phyloP scores from a whole-genome alignment of 176 grass and related monocot species.

The Cymbopogon citratus region DNA sequence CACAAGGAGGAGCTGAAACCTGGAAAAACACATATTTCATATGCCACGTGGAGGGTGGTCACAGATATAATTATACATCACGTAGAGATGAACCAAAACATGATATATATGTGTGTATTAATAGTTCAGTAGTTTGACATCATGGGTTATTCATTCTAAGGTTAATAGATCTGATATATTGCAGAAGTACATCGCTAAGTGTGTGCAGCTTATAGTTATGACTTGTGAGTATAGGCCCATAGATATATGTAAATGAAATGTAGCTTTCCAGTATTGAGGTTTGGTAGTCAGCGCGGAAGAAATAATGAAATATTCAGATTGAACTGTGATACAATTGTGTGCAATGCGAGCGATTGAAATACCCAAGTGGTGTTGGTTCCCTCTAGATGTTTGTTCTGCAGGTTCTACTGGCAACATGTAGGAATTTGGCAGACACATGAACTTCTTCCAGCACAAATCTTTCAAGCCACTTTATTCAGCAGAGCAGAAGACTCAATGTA shows the following conservation, averaged over 20 bases:
- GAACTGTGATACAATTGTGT: neutral
- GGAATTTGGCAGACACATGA: no score
- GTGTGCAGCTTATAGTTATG: constrained; percentile 4
- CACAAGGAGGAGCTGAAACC: neutral
- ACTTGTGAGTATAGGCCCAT: neutral
- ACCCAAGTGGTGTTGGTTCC: no score
- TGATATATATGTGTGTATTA: neutral
- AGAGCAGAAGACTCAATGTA: no score
- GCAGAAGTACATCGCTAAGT: neutral
- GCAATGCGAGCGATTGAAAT: no score
- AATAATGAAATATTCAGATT: neutral
- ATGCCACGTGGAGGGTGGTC: neutral
- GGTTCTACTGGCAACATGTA: no score
- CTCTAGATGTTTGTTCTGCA: no score
- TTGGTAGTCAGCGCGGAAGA: neutral
- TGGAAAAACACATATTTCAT: neutral
- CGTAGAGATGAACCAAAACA: neutral
- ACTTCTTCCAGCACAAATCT: no score
- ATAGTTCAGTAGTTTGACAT: constrained; percentile 21
- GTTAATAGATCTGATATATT: neutral
- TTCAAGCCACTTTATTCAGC: no score
- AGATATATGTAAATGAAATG: neutral
- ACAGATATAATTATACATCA: neutral
- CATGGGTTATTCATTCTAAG: neutral
- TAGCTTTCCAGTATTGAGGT: neutral